Percentiles rank a stretch among this genome's conserved stretches.
phyloP scores from a whole-genome alignment of 169 alveolate genomes.

The Neospora caninum region DNA sequence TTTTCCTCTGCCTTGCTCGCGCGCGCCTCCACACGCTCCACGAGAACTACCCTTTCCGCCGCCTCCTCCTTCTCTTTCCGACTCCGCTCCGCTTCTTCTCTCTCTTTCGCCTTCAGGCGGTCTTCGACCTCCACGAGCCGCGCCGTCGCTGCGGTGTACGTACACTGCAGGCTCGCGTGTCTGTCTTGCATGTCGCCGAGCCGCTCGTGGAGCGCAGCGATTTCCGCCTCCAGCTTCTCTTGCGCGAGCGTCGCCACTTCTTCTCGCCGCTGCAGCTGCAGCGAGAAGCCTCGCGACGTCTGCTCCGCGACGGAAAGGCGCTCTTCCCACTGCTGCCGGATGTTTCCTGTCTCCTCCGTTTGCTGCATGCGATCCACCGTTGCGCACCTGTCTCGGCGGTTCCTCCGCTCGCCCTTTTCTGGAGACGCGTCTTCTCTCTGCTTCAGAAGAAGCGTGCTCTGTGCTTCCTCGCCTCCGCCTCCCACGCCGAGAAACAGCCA shows the following conservation, averaged over 20 bases:
- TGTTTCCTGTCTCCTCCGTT: neutral
- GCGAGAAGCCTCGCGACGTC: neutral
- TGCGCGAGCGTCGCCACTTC: neutral
- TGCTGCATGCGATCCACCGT: conserved; percentile 20
- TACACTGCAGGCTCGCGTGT: neutral
- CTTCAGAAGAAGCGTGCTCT: neutral
- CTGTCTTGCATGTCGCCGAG: too few species aligned
- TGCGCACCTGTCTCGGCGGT: neutral
- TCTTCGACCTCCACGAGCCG: neutral
- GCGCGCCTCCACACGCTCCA: neutral
- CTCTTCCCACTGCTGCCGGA: neutral
- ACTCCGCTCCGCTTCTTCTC: neutral
- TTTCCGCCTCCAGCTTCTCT: neutral
- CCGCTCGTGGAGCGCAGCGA: neutral
- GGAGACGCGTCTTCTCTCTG: neutral
- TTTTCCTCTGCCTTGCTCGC: neutral
- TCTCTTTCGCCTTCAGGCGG: neutral
- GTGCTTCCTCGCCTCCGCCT: neutral
- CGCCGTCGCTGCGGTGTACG: neutral
- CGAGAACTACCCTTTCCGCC: neutral
- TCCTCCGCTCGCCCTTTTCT: neutral
- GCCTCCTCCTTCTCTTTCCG: neutral
- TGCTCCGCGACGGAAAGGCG: neutral
- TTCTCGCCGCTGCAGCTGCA: neutral
- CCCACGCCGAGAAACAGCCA: too few species aligned